Percentiles rank a stretch among this genome's conserved stretches.
These are phyloP conservation scores for Coffea canephora DNA, from an alignment of 257 asterid species.

Conservation along the genomic window DNA sequence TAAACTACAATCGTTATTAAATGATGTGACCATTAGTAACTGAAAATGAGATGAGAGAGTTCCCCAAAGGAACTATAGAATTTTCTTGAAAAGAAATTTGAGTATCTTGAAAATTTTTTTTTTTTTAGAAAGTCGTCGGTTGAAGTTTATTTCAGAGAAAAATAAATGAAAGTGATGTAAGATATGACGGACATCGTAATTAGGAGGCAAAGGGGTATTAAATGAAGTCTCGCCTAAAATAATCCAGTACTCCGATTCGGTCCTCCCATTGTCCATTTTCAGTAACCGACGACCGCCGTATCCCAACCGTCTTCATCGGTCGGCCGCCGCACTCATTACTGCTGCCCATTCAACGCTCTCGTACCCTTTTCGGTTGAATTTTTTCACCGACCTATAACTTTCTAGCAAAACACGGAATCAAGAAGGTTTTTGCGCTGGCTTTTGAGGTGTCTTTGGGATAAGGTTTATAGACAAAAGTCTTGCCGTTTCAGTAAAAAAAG, in stretches of 20 bases:
- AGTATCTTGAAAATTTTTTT: no score
- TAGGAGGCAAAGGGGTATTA: not conserved
- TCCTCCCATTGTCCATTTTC: not conserved
- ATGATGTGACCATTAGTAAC: no score
- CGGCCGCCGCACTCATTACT: not conserved
- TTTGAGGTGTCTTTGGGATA: no score
- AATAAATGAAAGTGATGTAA: not conserved
- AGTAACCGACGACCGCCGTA: conserved; percentile 10
- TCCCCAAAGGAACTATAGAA: no score
- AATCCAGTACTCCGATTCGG: not conserved
- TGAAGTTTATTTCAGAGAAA: no score
- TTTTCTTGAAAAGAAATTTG: no score
- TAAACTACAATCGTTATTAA: no score
- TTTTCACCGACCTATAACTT: not conserved
- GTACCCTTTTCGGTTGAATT: not conserved
- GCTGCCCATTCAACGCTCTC: not conserved
- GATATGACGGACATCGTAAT: not conserved
- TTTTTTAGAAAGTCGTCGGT: not conserved
- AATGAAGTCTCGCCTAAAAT: not conserved
- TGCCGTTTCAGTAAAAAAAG: no score
- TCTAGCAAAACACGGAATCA: not conserved
- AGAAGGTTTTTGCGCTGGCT: no score
- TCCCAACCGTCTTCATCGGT: not conserved
- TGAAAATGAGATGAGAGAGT: no score
- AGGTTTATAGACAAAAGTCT: no score